Conservation (phyloP, 192 early-diverging fungal species). For the Bifiguratus adelaidae region DNA sequence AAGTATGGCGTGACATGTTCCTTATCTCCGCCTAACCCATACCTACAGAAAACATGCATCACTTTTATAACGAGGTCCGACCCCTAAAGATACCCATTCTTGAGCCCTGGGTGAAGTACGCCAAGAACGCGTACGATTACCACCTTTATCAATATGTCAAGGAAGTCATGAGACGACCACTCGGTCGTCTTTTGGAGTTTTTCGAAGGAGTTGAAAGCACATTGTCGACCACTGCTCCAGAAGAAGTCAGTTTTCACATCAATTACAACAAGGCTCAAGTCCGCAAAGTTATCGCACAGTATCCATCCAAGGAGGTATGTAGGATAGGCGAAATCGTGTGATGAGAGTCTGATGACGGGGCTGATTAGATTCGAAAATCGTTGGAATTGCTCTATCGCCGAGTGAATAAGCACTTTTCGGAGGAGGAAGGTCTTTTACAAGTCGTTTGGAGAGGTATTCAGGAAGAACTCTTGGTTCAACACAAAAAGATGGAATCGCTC, state of each 20-base stretch:
- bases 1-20: conserved; percentile 7
- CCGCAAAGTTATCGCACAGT: conserved; percentile 75
- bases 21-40: background rate
- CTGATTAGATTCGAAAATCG: conserved; percentile 54
- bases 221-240: conserved; percentile 62
- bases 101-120: conserved; percentile 73
- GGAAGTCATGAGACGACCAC: conserved; percentile 78
- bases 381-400: conserved; percentile 78
- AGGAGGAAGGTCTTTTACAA: conserved; percentile 71
- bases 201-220: conserved; percentile 92
- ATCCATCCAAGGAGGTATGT: conserved; percentile 71
- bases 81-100: conserved; percentile 60
- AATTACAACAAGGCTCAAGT: conserved; percentile 77
- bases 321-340: too few relatives aligned
- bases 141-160: conserved; percentile 77
- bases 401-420: conserved; percentile 91
- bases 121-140: conserved; percentile 71
- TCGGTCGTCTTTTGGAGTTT: conserved; percentile 86
- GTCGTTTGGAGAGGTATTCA: conserved; percentile 89
- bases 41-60: conserved; percentile 86
- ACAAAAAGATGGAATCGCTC: conserved; percentile 71
- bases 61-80: conserved; percentile 73
- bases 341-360: background rate
- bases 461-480: conserved; percentile 70
- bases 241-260: conserved; percentile 73